phyloP scores from a whole-genome alignment of 2,329 filamentous ascomycete species.

The Paracamarosporium sp. region DNA sequence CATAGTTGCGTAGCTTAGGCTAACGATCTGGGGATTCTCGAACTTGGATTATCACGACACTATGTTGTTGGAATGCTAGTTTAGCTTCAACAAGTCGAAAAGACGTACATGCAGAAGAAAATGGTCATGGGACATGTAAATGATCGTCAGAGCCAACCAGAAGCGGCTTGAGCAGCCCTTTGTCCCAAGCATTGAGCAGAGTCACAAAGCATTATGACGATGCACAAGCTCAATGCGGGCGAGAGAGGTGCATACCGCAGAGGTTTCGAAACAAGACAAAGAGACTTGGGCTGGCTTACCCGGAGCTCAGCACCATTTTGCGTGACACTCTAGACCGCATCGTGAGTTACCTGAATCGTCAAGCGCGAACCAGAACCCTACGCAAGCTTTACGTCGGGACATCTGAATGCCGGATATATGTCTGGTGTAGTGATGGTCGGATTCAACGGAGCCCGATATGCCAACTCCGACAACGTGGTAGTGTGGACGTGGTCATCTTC shows the following conservation, averaged over 20 bases:
- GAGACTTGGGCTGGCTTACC: neutral
- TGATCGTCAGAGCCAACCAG: neutral
- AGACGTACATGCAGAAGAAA: neutral
- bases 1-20: too few species aligned
- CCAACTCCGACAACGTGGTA: neutral
- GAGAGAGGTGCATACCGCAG: neutral
- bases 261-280: neutral
- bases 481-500: neutral
- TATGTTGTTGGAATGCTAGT: too few species aligned
- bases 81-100: neutral
- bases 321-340: neutral
- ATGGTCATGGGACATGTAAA: neutral
- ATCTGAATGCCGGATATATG: neutral
- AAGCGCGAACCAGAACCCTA: neutral
- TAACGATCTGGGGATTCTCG: too few species aligned
- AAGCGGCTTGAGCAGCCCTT: neutral
- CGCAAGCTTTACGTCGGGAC: neutral
- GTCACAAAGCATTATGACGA: constrained; percentile 8
- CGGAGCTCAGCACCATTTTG: too few species aligned
- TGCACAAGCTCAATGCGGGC: neutral
- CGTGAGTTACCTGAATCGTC: neutral
- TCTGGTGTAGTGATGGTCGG: neutral
- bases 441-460: neutral
- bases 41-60: neutral
- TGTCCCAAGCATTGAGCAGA: neutral